Percentiles rank a stretch among this genome's conserved stretches.
Conservation (phyloP, 495 filamentous ascomycete species). For the Xylaria cubensis region DNA sequence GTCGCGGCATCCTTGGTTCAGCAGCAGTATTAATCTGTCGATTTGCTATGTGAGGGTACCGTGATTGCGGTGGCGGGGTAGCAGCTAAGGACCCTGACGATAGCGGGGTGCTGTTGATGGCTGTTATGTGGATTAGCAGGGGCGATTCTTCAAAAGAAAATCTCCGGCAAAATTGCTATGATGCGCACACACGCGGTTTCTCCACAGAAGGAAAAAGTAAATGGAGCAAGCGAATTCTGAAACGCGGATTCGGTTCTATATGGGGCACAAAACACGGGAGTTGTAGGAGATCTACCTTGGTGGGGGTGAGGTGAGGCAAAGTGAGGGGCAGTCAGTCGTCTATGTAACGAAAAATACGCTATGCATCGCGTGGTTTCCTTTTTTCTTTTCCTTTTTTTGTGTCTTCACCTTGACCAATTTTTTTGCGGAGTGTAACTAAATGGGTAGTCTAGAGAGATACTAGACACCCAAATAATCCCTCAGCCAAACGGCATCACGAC, state of each 20-base stretch:
- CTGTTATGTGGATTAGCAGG: not conserved
- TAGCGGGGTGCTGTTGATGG: not conserved
- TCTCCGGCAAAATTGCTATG: not conserved
- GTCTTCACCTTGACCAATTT: not conserved
- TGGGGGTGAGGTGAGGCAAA: not conserved
- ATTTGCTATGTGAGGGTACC: conserved; percentile 26
- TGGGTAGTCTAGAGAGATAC: not conserved
- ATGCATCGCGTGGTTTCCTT: not conserved
- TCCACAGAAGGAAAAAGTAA: not conserved
- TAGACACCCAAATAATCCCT: conserved; percentile 7
- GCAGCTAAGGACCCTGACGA: conserved; percentile 27
- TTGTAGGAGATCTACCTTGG: not conserved
- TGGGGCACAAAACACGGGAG: not conserved
- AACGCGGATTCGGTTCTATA: conserved; percentile 10
- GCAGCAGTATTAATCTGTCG: conserved; percentile 45
- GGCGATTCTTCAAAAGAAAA: not conserved
- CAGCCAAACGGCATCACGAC: not conserved
- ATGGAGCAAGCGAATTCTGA: not conserved
- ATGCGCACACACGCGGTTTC: not conserved
- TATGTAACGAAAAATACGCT: not conserved
- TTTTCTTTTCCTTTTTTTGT: not conserved
- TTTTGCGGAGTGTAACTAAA: not conserved
- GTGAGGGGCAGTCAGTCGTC: not conserved
- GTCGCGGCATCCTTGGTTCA: conserved; percentile 58
- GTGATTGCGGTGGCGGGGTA: conserved; percentile 33